phyloP scores from a whole-genome alignment of 169 alveolate species.

The Cryptosporidium viatorum region DNA sequence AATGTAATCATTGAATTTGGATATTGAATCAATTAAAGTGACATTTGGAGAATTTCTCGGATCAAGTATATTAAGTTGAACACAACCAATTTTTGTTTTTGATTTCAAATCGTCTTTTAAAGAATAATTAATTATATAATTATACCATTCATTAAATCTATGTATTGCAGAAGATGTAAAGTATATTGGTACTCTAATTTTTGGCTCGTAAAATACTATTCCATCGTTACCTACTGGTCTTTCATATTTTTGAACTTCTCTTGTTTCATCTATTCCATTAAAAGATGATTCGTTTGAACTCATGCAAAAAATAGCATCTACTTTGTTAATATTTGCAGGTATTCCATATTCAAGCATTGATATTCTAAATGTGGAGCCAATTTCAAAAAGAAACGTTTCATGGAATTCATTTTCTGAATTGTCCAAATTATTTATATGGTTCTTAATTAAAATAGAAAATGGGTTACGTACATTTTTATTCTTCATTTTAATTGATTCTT shows the following conservation, averaged over 20 bases:
- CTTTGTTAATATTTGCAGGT: conserved; percentile 32
- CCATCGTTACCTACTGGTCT: conserved; percentile 12
- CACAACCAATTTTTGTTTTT: conserved; percentile 61
- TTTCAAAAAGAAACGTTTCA: conserved; percentile 47
- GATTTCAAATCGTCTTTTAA: conserved; percentile 14
- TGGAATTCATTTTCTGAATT: background rate
- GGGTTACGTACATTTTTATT: conserved; percentile 41
- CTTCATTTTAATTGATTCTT: background rate
- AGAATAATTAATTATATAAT: conserved; percentile 38
- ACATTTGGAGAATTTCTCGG: conserved; percentile 19
- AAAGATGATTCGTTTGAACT: conserved; percentile 47
- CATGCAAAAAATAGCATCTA: conserved; percentile 32
- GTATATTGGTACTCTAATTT: conserved; percentile 31
- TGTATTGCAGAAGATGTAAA: conserved; percentile 30
- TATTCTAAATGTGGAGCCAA: conserved; percentile 10
- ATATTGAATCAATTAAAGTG: background rate
- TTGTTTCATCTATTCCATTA: conserved; percentile 58
- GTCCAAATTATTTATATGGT: background rate
- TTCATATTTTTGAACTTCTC: conserved; percentile 59
- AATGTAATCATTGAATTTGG: background rate
- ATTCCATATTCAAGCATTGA: conserved; percentile 54
- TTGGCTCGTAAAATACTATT: conserved; percentile 33
- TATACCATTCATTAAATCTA: conserved; percentile 37
- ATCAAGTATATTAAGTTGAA: conserved; percentile 36
- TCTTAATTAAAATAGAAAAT: conserved; percentile 32